Base-by-base conservation (phyloP, 2,329 filamentous ascomycete species). In the Neonectria hederae region DNA sequence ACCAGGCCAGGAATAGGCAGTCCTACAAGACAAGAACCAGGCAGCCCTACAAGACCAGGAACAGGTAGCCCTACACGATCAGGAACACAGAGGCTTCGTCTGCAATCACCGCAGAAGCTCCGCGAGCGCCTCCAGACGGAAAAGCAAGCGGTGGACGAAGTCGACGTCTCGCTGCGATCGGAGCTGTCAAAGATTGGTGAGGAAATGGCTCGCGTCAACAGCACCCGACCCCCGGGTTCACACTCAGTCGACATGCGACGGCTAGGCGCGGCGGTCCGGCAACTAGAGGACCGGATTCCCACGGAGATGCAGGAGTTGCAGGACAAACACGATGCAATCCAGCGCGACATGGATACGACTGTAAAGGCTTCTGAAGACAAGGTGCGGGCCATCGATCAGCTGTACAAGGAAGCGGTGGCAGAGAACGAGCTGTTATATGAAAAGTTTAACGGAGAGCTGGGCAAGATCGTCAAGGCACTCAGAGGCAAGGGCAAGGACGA, bases 381-480 rank as follows among this genome's bases (percentile, higher is more conserved):
- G 72, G 90, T 90, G 63, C 91, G 90, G 72, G 91, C 91, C 43
- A 88, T 97, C 57, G 94, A 97, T 76, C 92, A 97, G 79, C 82
- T 97, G 55, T 97, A 97, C 81, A 92, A 93, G 69, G 93, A 97
- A 75, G 88, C 90, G 17, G 93, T 90, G 72, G 92, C 93, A 0
- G 95, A 98, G 82, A 98, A 97, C 72, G 94, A 97, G 80, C 87
- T 95, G 30, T 83, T 98, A 59, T 97, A 97, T 78, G 92, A 95
- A 69, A 90, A 90, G 65, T 97, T 97, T 83, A 97, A 97, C 74
- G 87, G 89, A n/a, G 95, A 97, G 80, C 82, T 98, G 52, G 91
- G 88, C 71, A 93, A 92, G 81, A 92, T 97, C 65, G 84, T 94
- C 46, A 91, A 89, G 76, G 92, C 90, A 43, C 84, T 96, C 52